Conservation (phyloP, 176 grass and related monocot genomes). For the Themeda triandra region DNA sequence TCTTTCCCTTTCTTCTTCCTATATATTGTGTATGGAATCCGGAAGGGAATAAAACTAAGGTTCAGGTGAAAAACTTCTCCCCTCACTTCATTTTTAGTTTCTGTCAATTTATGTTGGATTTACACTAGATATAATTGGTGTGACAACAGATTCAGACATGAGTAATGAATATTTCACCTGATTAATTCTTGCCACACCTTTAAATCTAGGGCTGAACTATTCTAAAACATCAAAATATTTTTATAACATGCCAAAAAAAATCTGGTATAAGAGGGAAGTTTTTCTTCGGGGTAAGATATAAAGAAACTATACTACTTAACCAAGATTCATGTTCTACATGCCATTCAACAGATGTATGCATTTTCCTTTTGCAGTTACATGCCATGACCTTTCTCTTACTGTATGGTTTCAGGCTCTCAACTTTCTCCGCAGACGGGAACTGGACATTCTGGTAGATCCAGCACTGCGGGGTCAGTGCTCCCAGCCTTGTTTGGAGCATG, state of each 20-base stretch:
- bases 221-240: not conserved
- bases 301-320: not conserved
- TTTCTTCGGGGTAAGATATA: not conserved
- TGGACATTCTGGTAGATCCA: conserved; percentile 17
- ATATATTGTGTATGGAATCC: not conserved
- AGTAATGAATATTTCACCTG: not conserved
- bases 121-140: not conserved
- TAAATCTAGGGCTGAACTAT: not conserved
- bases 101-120: not conserved
- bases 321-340: not conserved
- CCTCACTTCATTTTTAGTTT: not conserved
- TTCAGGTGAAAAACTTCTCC: not conserved
- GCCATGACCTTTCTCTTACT: conserved; percentile 8
- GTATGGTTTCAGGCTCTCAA: conserved; percentile 25
- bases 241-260: not conserved
- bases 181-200: not conserved
- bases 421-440: not conserved
- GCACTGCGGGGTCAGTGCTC: conserved; percentile 16
- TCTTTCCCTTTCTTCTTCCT: not conserved
- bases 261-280: not conserved
- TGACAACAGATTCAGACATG: not conserved
- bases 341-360: not conserved
- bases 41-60: not conserved
- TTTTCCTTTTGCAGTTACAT: not conserved
- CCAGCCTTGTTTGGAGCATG: not conserved